Evolutionary conservation across 306 rosid genomes (phyloP), one percentile per base, ranked within the genome.

Genomic region (Fagus sylvatica): DNA sequence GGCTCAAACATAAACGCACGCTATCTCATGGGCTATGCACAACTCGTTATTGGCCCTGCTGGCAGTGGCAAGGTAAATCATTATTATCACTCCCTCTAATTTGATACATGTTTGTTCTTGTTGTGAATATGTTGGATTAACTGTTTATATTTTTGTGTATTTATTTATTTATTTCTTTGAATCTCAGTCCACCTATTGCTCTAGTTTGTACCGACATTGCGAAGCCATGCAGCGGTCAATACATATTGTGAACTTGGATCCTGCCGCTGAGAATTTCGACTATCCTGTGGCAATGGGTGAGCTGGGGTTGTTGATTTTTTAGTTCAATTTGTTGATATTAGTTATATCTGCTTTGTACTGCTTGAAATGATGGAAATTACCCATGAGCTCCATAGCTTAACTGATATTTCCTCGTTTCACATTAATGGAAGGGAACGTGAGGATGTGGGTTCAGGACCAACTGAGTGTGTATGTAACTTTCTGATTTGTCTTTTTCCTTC

Each of bases 241-340:
- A 32, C 86, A 89, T 77, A 76, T 95, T 55, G 89, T 88, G 76
- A 95, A 95, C 76, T 88, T 95, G 59, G 98, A 95, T 76, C 98
- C 98, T 74, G 98, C 98, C 74, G 98, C 98, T 2, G 98, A 95
- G 75, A 87, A 85, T 82, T 95, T 95, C 74, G 97, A 95, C 84
- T 95, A 92, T 82, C 98, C 98, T 37, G 96, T 95, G 71, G 98
- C 92, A 0, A 83, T 91, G 86, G 98, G 98, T 95, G 83, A 82
- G 61, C 42, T 12, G 19, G 46, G 42, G n/a, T 62, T 13, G 12
- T 84, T 42, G 4, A 17, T 53, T 16, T 6, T 53, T 34, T 42
- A 11, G 78, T 36, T 73, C 43, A 28, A 1, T 22, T 53, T 11
- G 40, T n/a, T 78, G 40, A 19, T 1, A 19, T 1, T 32, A 49